Evolutionary conservation across 176 grass and related monocot species (phyloP).

Genomic region (Eragrostis curvula): DNA sequence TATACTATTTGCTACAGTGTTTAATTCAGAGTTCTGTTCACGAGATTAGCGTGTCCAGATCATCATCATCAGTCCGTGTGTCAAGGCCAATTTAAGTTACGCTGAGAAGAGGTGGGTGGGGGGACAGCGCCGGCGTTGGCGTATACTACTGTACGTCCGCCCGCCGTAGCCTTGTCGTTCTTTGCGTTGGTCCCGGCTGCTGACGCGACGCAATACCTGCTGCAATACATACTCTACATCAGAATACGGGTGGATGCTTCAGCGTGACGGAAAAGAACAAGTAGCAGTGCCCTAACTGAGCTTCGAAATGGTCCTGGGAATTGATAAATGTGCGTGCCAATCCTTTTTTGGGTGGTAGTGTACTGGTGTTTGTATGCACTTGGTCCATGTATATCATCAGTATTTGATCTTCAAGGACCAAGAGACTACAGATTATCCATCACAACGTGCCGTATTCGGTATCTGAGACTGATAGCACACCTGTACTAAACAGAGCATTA

Average conservation of each 20-base stretch:
- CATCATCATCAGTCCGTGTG: background rate
- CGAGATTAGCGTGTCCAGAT: constrained; percentile 38
- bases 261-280: constrained; percentile 18
- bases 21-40: too few species aligned
- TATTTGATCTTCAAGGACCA: background rate
- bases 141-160: background rate
- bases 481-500: background rate
- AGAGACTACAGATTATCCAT: too few species aligned
- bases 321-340: background rate
- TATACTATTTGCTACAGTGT: too few species aligned
- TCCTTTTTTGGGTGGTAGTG: background rate
- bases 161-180: background rate
- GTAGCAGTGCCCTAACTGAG: background rate
- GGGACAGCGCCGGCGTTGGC: constrained; percentile 18
- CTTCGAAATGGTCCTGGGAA: background rate
- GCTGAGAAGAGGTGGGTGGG: background rate
- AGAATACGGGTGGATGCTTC: constrained; percentile 23
- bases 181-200: constrained; percentile 17
- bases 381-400: background rate
- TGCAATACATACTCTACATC: background rate
- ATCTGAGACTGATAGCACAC: background rate
- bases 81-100: background rate
- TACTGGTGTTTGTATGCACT: background rate
- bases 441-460: background rate
- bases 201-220: constrained; percentile 36